These are phyloP conservation scores for Dictyostelium purpureum DNA, from an alignment of 78 protist genomes.

Conservation along the genomic window DNA sequence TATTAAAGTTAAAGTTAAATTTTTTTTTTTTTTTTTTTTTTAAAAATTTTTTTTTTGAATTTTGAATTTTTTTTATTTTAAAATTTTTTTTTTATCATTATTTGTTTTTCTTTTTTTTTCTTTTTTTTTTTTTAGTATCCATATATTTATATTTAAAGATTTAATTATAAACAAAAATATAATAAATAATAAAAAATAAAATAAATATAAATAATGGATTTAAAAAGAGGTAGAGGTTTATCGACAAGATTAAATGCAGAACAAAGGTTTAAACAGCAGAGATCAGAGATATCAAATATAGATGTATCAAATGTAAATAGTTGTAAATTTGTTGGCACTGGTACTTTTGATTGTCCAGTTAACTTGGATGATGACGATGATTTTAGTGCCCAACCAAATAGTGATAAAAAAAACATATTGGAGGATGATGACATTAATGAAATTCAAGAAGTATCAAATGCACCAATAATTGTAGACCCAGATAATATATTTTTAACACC, in stretches of 20 bases:
- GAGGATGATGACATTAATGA: background rate
- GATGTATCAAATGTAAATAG: too few relatives aligned
- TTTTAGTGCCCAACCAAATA: background rate
- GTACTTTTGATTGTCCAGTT: conserved; percentile 8
- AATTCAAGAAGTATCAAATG: background rate
- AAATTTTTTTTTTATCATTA: too few relatives aligned
- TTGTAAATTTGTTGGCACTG: background rate
- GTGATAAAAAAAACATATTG: background rate
- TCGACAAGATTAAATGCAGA: background rate
- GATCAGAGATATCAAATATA: too few relatives aligned
- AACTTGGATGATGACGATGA: background rate
- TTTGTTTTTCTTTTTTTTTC: too few relatives aligned
- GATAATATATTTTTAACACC: background rate
- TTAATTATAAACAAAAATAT: background rate
- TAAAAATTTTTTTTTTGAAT: too few relatives aligned
- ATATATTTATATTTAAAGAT: too few relatives aligned
- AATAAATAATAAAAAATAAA: background rate
- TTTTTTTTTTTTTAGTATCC: too few relatives aligned
- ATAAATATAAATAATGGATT: background rate
- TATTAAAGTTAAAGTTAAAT: too few relatives aligned
- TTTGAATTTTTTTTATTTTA: too few relatives aligned
- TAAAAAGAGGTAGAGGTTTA: too few relatives aligned
- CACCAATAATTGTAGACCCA: background rate
- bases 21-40: too few relatives aligned
- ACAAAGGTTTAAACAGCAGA: background rate